Conservation (phyloP, 2,329 filamentous ascomycete species). For the Davidsoniella australis region DNA sequence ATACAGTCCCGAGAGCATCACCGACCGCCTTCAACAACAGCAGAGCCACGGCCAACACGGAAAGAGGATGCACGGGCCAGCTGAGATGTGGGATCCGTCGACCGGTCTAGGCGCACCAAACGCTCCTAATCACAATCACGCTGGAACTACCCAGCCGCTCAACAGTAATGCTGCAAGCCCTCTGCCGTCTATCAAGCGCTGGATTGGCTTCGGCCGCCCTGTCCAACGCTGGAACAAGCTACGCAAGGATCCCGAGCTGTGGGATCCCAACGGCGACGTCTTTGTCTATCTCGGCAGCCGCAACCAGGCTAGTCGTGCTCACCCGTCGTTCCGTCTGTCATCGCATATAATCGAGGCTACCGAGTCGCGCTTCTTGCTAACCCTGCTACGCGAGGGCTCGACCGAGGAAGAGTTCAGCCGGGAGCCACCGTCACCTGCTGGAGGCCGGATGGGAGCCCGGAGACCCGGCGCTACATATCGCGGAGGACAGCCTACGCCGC, state of each 20-base stretch:
- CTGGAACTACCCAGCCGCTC: constrained; percentile 7
- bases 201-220: constrained; percentile 32
- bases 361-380: constrained; percentile 35
- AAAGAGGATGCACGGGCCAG: too few species aligned
- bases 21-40: background rate
- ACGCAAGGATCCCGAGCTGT: constrained; percentile 41
- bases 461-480: too few species aligned
- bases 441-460: constrained; percentile 13
- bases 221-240: constrained; percentile 37
- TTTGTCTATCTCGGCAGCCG: constrained; percentile 36
- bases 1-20: constrained; percentile 12
- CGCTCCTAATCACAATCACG: background rate
- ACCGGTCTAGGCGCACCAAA: too few species aligned
- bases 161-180: background rate
- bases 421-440: constrained; percentile 25
- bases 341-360: constrained; percentile 42
- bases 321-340: constrained; percentile 38
- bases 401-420: constrained; percentile 30
- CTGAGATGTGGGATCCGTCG: too few species aligned
- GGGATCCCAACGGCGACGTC: constrained; percentile 44
- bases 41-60: background rate
- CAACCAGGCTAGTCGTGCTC: constrained; percentile 26
- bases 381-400: constrained; percentile 34
- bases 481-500: constrained; percentile 23
- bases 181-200: constrained; percentile 31